These are phyloP conservation scores for Porphyrellus cyaneotinctus DNA, from an alignment of 768 basidiomycete genomes.

Conservation along the genomic window DNA sequence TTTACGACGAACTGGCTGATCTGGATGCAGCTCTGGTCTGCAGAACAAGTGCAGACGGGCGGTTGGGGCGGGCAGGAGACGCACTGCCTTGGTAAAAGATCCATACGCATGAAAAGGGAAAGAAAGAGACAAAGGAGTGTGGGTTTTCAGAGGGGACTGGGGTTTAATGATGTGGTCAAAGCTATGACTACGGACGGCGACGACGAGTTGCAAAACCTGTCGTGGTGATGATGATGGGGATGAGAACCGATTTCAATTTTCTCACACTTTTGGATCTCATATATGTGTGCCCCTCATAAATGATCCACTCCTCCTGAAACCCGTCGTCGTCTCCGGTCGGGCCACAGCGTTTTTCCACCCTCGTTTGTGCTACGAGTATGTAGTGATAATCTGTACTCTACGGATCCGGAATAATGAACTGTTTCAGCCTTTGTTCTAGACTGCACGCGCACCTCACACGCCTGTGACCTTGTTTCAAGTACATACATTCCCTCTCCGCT, in stretches of 20 bases:
- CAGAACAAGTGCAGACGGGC: conserved; percentile 49
- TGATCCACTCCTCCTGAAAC: too few species aligned
- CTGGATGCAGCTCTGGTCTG: conserved; percentile 55
- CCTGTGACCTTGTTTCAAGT: too few species aligned
- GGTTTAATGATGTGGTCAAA: conserved; percentile 15
- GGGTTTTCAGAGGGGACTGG: conserved; percentile 20
- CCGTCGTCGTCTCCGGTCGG: too few species aligned
- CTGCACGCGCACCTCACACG: too few species aligned
- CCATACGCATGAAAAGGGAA: conserved; percentile 28
- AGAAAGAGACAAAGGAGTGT: conserved; percentile 33
- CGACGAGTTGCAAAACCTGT: neutral
- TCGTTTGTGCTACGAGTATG: too few species aligned
- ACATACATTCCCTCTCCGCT: too few species aligned
- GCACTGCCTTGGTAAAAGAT: conserved; percentile 44
- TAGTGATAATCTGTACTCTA: too few species aligned
- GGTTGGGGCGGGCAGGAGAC: conserved; percentile 47
- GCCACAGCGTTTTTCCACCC: too few species aligned
- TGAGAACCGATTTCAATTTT: neutral
- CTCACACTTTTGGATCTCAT: too few species aligned
- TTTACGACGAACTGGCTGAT: conserved; percentile 48
- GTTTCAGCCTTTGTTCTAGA: too few species aligned
- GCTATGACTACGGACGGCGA: conserved; percentile 11
- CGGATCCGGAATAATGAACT: too few species aligned
- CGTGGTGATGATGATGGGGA: conserved; percentile 3
- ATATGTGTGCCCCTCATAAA: too few species aligned